Percentiles rank a stretch among this genome's conserved stretches.
These are phyloP conservation scores for Diaporthe sp. DNA, from an alignment of 2,329 filamentous ascomycete genomes.

Conservation along the genomic window DNA sequence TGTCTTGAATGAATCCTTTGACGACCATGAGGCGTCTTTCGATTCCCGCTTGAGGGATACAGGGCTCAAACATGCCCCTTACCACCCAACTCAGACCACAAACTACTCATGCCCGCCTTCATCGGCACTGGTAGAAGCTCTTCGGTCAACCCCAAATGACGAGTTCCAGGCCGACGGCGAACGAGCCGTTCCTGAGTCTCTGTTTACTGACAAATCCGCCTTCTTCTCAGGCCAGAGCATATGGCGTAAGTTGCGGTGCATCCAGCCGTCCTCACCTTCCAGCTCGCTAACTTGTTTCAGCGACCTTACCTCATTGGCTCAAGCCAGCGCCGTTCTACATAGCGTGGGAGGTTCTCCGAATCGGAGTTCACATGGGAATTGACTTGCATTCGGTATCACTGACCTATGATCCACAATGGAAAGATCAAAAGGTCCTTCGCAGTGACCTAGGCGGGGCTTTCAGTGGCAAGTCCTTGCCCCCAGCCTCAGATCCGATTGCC, in stretches of 20 bases:
- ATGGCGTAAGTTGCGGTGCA: background rate
- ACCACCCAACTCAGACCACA: background rate
- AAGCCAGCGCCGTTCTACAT: slow-evolving; percentile 62
- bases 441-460: slow-evolving; percentile 59
- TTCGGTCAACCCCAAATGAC: background rate
- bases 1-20: slow-evolving; percentile 7
- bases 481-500: slow-evolving; percentile 41
- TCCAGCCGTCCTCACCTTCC: background rate
- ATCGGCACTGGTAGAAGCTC: background rate
- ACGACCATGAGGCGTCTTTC: background rate
- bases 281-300: slow-evolving; percentile 45
- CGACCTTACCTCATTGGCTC: slow-evolving; percentile 56
- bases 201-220: background rate
- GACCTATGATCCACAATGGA: slow-evolving; percentile 57
- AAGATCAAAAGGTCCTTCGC: slow-evolving; percentile 61
- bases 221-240: background rate
- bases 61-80: background rate
- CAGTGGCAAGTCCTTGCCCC: slow-evolving; percentile 61
- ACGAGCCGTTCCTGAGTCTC: background rate
- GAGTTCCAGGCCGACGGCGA: background rate
- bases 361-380: slow-evolving; percentile 61
- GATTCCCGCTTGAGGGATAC: background rate
- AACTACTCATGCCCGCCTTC: background rate
- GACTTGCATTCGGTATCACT: slow-evolving; percentile 54
- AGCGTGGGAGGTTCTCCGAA: slow-evolving; percentile 66